Evolutionary conservation across 2,329 filamentous ascomycete species (phyloP).

Genomic region (Hypoxylon sp.): DNA sequence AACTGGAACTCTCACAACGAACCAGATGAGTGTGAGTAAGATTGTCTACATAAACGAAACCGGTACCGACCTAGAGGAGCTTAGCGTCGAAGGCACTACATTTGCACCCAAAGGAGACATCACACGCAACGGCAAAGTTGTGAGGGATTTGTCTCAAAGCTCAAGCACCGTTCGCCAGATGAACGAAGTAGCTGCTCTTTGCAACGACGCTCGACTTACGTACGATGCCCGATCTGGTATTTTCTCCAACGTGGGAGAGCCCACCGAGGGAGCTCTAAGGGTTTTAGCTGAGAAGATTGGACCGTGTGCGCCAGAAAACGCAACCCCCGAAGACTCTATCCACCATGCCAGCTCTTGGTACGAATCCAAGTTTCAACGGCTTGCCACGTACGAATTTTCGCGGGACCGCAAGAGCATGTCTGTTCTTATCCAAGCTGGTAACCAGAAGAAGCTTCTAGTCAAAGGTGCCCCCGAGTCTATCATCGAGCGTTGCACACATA

Average conservation of each 20-base stretch:
- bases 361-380: slow-evolving; percentile 77
- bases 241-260: slow-evolving; percentile 89
- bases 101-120: slow-evolving; percentile 87
- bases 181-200: slow-evolving; percentile 77
- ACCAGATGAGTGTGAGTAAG: slow-evolving; percentile 99
- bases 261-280: slow-evolving; percentile 92
- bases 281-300: slow-evolving; percentile 95
- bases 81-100: slow-evolving; percentile 92
- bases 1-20: slow-evolving; percentile 96
- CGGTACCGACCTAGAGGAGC: slow-evolving; percentile 81
- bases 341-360: slow-evolving; percentile 89
- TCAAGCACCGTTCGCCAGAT: slow-evolving; percentile 86
- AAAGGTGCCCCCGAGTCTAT: slow-evolving; percentile 97
- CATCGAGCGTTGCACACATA: slow-evolving; percentile 89
- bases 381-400: slow-evolving; percentile 96
- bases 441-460: slow-evolving; percentile 84
- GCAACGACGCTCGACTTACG: slow-evolving; percentile 87
- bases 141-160: slow-evolving; percentile 74
- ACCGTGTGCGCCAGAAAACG: slow-evolving; percentile 72
- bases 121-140: slow-evolving; percentile 72
- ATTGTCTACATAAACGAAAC: slow-evolving; percentile 83
- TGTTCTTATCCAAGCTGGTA: slow-evolving; percentile 80
- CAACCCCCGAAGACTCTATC: slow-evolving; percentile 71
- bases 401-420: slow-evolving; percentile 99
- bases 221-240: slow-evolving; percentile 81